A percentile compares a stretch with the other conserved stretches of the same genome.
phyloP scores from a whole-genome alignment of 345 rosid species.

The Eutrema yunnanense region DNA sequence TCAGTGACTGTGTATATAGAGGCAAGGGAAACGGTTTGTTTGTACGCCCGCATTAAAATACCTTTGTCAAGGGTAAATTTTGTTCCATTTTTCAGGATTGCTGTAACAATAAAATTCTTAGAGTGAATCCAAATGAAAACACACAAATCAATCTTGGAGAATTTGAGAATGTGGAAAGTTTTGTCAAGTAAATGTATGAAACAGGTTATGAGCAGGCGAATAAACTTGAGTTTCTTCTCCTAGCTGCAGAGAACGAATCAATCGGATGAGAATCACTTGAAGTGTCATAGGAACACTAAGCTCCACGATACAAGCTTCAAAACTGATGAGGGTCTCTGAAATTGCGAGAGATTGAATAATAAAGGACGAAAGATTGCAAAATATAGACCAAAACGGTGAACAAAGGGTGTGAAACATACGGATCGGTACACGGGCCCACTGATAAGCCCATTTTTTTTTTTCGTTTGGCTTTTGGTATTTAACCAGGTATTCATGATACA shows the following conservation, averaged over 20 bases:
- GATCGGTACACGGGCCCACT: neutral
- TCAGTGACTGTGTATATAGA: slow-evolving; percentile 13
- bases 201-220: neutral
- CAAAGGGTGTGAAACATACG: neutral
- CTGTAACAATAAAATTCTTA: slow-evolving; percentile 7
- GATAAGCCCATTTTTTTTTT: neutral
- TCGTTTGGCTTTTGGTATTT: neutral
- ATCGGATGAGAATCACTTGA: neutral
- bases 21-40: slow-evolving; percentile 9
- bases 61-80: slow-evolving; percentile 12
- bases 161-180: no score
- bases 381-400: neutral
- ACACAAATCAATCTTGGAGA: neutral
- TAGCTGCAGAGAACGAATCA: neutral
- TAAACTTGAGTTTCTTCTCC: neutral
- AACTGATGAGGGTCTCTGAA: neutral
- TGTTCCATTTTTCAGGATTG: slow-evolving; percentile 14
- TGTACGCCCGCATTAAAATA: neutral
- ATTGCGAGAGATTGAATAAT: neutral
- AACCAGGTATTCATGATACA: neutral
- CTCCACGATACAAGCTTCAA: neutral
- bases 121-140: neutral
- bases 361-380: neutral
- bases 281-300: neutral
- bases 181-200: neutral